These are phyloP conservation scores for Venturia pyrina DNA, from an alignment of 2,329 filamentous ascomycete genomes.

Conservation along the genomic window DNA sequence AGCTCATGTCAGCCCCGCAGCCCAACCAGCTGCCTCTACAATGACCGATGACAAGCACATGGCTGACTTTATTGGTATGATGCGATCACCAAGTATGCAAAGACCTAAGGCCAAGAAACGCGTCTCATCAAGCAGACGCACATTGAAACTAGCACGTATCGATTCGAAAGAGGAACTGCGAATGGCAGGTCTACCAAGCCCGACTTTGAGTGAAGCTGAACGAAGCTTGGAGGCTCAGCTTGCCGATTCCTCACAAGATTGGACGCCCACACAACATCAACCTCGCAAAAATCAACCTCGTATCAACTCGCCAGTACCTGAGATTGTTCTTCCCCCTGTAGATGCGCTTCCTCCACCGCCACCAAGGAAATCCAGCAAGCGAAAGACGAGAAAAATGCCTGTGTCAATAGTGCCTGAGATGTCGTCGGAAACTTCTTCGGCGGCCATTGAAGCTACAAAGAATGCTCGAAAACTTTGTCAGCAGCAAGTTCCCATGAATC, in stretches of 20 bases:
- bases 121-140: background rate
- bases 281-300: slow-evolving; percentile 14
- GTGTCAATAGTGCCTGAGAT: background rate
- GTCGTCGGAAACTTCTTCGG: slow-evolving; percentile 10
- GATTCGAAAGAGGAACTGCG: slow-evolving; percentile 10
- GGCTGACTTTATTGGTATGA: slow-evolving; percentile 7
- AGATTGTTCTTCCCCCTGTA: slow-evolving; percentile 1
- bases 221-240: slow-evolving; percentile 24
- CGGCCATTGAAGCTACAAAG: slow-evolving; percentile 1
- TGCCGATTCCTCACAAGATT: slow-evolving; percentile 14
- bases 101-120: background rate
- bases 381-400: slow-evolving; percentile 7
- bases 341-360: slow-evolving; percentile 6
- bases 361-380: slow-evolving; percentile 11
- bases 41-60: background rate
- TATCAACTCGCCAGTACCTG: background rate
- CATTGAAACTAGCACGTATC: slow-evolving; percentile 2
- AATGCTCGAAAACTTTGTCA: background rate
- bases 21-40: background rate
- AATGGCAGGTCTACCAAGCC: slow-evolving; percentile 21
- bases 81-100: slow-evolving; percentile 8
- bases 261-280: slow-evolving; percentile 14
- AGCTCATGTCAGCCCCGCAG: background rate
- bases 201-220: slow-evolving; percentile 39
- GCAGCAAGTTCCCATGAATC: background rate